phyloP scores from a whole-genome alignment of 1,284 basidiomycete species.

The Ganoderma lucidum region DNA sequence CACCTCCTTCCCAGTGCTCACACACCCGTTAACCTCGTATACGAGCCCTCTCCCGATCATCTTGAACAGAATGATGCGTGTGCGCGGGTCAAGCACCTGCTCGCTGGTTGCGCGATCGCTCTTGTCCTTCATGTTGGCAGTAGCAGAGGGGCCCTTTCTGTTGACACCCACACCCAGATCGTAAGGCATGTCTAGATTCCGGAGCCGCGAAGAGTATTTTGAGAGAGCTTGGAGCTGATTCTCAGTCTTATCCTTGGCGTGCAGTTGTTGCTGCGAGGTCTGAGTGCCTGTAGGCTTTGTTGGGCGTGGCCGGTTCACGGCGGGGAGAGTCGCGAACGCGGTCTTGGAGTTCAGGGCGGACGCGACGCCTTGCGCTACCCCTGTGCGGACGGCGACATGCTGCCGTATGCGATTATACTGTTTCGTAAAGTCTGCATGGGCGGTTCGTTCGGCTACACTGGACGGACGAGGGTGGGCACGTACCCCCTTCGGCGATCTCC shows the following conservation, averaged over 20 bases:
- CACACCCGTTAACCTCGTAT: conserved; percentile 90
- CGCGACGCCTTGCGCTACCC: conserved; percentile 63
- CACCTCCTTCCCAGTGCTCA: conserved; percentile 96
- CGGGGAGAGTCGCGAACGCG: conserved; percentile 70
- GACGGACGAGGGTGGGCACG: conserved; percentile 19
- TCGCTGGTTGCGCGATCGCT: conserved; percentile 94
- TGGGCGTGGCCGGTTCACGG: conserved; percentile 71
- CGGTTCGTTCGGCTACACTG: conserved; percentile 27
- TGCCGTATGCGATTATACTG: conserved; percentile 94
- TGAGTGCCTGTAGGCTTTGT: conserved; percentile 25
- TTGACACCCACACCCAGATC: conserved; percentile 85
- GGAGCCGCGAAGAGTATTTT: conserved; percentile 74
- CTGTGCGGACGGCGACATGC: conserved; percentile 79
- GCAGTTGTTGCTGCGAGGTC: conserved; percentile 4
- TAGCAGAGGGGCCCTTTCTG: conserved; percentile 87
- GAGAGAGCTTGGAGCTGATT: conserved; percentile 76
- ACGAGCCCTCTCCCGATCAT: conserved; percentile 91
- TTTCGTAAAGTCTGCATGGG: conserved; percentile 88
- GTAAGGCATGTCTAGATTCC: conserved; percentile 79
- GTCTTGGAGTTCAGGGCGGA: conserved; percentile 57
- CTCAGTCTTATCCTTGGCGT: conserved; percentile 59
- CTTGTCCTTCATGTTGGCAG: conserved; percentile 91
- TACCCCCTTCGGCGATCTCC: conserved; percentile 85
- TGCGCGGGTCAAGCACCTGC: conserved; percentile 93
- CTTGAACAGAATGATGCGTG: conserved; percentile 90